Percentiles rank a stretch among this genome's conserved stretches.
These are phyloP conservation scores for Quercus gilva DNA, from an alignment of 306 rosid genomes.

Conservation along the genomic window DNA sequence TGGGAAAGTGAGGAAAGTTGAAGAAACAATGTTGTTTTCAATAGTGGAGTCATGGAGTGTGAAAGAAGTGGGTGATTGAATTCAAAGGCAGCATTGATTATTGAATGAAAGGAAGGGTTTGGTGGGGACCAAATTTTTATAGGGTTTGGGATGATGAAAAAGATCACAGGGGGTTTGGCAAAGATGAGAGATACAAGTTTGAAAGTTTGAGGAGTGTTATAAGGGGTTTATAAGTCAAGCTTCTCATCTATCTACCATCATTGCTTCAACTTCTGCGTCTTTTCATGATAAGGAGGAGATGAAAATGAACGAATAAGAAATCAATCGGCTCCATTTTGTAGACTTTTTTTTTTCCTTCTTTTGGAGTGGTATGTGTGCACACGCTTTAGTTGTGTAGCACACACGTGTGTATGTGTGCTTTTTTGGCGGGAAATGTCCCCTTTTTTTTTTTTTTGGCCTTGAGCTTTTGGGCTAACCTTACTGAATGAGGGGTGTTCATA, in stretches of 20 bases:
- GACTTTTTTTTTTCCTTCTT: slow-evolving; percentile 7
- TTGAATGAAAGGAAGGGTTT: slow-evolving; percentile 34
- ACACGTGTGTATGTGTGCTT: slow-evolving; percentile 41
- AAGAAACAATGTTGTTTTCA: slow-evolving; percentile 11
- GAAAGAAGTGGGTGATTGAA: slow-evolving; percentile 49
- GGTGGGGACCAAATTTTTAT: slow-evolving; percentile 53
- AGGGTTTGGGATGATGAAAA: background rate
- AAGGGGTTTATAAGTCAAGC: slow-evolving; percentile 39
- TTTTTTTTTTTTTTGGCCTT: slow-evolving; percentile 21
- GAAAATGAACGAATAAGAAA: slow-evolving; percentile 1
- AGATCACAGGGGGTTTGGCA: slow-evolving; percentile 11
- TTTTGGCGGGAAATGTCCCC: slow-evolving; percentile 56
- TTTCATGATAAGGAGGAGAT: slow-evolving; percentile 16
- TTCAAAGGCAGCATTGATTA: slow-evolving; percentile 52
- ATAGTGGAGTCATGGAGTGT: slow-evolving; percentile 49
- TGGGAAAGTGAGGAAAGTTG: background rate
- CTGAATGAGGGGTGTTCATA: slow-evolving; percentile 43
- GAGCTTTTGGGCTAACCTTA: slow-evolving; percentile 49
- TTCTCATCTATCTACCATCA: slow-evolving; percentile 36
- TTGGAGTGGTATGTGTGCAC: slow-evolving; percentile 37
- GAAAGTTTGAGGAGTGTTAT: slow-evolving; percentile 40
- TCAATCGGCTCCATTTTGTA: slow-evolving; percentile 33
- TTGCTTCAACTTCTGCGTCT: slow-evolving; percentile 35
- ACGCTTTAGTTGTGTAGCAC: slow-evolving; percentile 33
- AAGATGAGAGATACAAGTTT: slow-evolving; percentile 23